phyloP scores from a whole-genome alignment of 1,284 basidiomycete genomes.

The Rhodotorula sp. region DNA sequence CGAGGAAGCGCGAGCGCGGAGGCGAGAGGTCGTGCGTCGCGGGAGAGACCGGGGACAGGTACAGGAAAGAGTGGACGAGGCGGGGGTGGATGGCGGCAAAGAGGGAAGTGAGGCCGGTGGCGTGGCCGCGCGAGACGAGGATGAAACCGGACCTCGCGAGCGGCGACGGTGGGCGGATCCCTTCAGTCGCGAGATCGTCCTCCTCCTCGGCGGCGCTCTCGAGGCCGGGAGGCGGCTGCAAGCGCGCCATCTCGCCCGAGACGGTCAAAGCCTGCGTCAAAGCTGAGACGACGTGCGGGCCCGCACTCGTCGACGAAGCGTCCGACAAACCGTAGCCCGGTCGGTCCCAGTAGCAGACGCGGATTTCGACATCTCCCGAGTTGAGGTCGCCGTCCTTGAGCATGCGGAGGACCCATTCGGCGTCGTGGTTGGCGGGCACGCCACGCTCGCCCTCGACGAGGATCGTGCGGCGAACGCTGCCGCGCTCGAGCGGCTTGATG shows the following conservation, averaged over 20 bases:
- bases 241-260: slow-evolving; percentile 37
- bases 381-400: slow-evolving; percentile 37
- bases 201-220: neutral
- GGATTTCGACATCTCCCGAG: slow-evolving; percentile 30
- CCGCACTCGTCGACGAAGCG: slow-evolving; percentile 26
- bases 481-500: neutral
- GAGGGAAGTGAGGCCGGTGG: slow-evolving; percentile 27
- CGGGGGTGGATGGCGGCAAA: slow-evolving; percentile 37
- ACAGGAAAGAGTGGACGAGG: slow-evolving; percentile 35
- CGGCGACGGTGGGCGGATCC: slow-evolving; percentile 22
- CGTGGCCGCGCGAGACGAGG: slow-evolving; percentile 28
- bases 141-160: slow-evolving; percentile 39
- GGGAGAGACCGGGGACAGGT: slow-evolving; percentile 33
- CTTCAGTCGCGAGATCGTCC: neutral
- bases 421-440: slow-evolving; percentile 24
- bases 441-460: slow-evolving; percentile 39
- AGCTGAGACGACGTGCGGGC: slow-evolving; percentile 32
- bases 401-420: slow-evolving; percentile 39
- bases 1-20: slow-evolving; percentile 3
- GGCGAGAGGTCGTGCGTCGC: slow-evolving; percentile 1
- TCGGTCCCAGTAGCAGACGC: slow-evolving; percentile 40
- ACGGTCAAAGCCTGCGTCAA: slow-evolving; percentile 35
- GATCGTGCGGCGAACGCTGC: slow-evolving; percentile 35
- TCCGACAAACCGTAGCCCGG: slow-evolving; percentile 42
- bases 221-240: slow-evolving; percentile 31